Evolutionary conservation across 148 eudicot species (phyloP), one percentile per base, ranked within the genome.

Genomic region (Silene conica): DNA sequence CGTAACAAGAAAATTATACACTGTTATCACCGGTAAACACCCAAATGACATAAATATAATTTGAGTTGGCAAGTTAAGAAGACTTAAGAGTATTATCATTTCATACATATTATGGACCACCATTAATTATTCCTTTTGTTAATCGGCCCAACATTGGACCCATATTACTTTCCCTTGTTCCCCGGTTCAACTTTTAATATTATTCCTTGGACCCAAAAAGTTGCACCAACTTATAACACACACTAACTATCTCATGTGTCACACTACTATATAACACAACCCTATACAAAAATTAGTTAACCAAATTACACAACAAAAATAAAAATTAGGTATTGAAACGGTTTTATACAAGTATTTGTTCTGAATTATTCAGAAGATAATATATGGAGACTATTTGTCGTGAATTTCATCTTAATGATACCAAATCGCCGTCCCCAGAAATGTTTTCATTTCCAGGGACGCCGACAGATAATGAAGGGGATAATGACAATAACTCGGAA

Each of bases 41-140:
- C n/a, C n/a, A n/a, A n/a, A n/a, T n/a, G n/a, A n/a, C n/a, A n/a
- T n/a, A n/a, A 28, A 76, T 71, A 65, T 73, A 80, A 79, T 21
- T 80, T 80, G 84, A 84, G 85, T 86, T 86, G 87, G 80, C 84
- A 82, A 86, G 74, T 56, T 66, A 82, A 73, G 62, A 21, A 45
- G 15, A 31, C 19, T 58, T 66, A 82, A 76, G 75, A 26, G 48
- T 19, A 31, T 13, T 58, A 80, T 83, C 67, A 71, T 75, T 75
- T 67, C 72, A 22, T 11, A 68, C n/a, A n/a, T 74, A 3, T 1
- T 10, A 48, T 82, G 80, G 80, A 76, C 82, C 87, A 81, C 85
- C 48, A 72, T 73, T 5, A 38, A 38, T 66, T 58, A 50, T 50
- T 23, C 22, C 78, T 72, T 81, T 68, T 80, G 66, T 48, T 46